A percentile compares a stretch with the other conserved stretches of the same genome.
These are phyloP conservation scores for Hypomyces rosellus DNA, from an alignment of 2,329 filamentous ascomycete species.

Conservation along the genomic window DNA sequence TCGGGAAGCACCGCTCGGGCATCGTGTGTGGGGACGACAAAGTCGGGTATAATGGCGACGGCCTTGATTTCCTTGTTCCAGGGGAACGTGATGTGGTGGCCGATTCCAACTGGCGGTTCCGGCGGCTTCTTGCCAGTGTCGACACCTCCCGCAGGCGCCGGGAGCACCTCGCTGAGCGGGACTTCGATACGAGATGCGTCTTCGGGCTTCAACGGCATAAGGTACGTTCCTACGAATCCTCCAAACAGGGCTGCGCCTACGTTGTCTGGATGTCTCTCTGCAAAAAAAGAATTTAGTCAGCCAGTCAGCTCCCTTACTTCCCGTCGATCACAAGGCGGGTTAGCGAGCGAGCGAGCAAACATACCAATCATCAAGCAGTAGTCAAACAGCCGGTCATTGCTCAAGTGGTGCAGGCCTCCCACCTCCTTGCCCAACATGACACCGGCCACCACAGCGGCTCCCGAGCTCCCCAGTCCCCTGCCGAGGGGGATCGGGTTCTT, in stretches of 20 bases:
- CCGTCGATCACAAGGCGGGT: neutral
- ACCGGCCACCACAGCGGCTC: slow-evolving; percentile 89
- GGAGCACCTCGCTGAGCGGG: slow-evolving; percentile 86
- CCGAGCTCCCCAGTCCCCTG: slow-evolving; percentile 88
- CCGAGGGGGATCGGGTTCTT: slow-evolving; percentile 92
- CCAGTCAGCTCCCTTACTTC: neutral
- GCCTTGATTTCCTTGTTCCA: slow-evolving; percentile 96
- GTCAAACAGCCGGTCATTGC: slow-evolving; percentile 79
- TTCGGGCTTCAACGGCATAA: slow-evolving; percentile 84
- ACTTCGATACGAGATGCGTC: slow-evolving; percentile 90
- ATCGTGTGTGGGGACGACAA: slow-evolving; percentile 90
- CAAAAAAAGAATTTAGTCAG: slow-evolving; percentile 6
- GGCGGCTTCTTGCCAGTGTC: slow-evolving; percentile 86
- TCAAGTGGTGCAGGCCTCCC: slow-evolving; percentile 66
- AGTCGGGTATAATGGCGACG: slow-evolving; percentile 91
- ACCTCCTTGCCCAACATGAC: slow-evolving; percentile 90
- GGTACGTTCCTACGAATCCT: slow-evolving; percentile 93
- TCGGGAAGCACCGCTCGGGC: slow-evolving; percentile 80
- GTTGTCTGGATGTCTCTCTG: slow-evolving; percentile 85
- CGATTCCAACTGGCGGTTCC: slow-evolving; percentile 84
- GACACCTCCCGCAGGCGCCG: slow-evolving; percentile 79
- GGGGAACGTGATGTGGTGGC: slow-evolving; percentile 90
- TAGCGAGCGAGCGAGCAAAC: too few species aligned
- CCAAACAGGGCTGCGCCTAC: slow-evolving; percentile 93
- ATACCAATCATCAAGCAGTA: slow-evolving; percentile 94